Evolutionary conservation across 2,329 filamentous ascomycete genomes (phyloP).

Genomic region (Fusarium pilosicola): DNA sequence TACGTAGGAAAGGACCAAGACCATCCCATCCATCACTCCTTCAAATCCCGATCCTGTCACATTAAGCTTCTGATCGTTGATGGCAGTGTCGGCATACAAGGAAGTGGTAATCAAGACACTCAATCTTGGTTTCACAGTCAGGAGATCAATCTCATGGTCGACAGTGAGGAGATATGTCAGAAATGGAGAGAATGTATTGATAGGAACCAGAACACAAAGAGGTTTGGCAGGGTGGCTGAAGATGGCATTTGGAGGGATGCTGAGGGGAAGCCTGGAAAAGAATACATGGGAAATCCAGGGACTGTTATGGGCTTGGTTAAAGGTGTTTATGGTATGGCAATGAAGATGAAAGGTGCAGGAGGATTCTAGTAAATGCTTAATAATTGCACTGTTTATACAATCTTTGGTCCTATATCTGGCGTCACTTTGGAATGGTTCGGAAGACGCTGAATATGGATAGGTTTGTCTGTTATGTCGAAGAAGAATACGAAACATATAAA

Average conservation of each 20-base stretch:
- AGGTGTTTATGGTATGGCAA: constrained; percentile 21
- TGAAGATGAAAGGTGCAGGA: constrained; percentile 27
- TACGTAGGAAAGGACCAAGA: constrained; percentile 81
- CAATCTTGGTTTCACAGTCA: constrained; percentile 83
- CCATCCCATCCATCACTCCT: constrained; percentile 71
- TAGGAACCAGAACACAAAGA: constrained; percentile 73
- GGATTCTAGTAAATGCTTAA: background rate
- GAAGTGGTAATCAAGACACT: constrained; percentile 83
- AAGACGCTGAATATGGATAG: background rate
- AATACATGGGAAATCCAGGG: constrained; percentile 35
- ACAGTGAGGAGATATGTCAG: constrained; percentile 68
- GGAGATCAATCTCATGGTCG: constrained; percentile 81
- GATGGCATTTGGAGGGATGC: constrained; percentile 36
- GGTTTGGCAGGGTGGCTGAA: constrained; percentile 59
- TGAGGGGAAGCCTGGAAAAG: constrained; percentile 16
- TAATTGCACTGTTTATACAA: background rate
- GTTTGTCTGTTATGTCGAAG: background rate
- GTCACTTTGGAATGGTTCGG: background rate
- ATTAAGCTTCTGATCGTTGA: constrained; percentile 83
- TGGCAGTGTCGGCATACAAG: constrained; percentile 73
- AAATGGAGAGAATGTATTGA: constrained; percentile 70
- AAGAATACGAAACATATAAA: background rate
- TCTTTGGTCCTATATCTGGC: too few species aligned
- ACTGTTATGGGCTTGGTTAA: constrained; percentile 17
- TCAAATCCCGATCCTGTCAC: constrained; percentile 76